Conservation (phyloP, 192 early-diverging fungal genomes). For the Backusella morwellensis region DNA sequence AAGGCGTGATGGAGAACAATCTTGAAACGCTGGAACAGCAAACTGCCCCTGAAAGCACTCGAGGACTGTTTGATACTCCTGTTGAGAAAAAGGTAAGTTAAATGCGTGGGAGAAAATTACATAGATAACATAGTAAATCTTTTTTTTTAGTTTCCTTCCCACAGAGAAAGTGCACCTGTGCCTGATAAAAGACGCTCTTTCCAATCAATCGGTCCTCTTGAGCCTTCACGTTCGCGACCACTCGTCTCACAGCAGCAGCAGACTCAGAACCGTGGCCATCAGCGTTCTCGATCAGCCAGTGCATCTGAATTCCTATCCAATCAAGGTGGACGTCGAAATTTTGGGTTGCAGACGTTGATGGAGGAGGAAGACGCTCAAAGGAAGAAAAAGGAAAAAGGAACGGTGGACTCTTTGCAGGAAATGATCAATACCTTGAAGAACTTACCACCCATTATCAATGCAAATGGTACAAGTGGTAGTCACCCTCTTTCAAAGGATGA, state of each 20-base stretch:
- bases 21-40: conserved; percentile 35
- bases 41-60: conserved; percentile 40
- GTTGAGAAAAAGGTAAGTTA: conserved; percentile 12
- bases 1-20: not conserved
- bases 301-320: conserved; percentile 21
- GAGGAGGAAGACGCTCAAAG: conserved; percentile 24
- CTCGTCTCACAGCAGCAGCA: not conserved
- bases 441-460: conserved; percentile 36
- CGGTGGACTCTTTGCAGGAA: conserved; percentile 47
- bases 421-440: conserved; percentile 51
- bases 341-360: conserved; percentile 22
- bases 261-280: conserved; percentile 18
- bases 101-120: not conserved
- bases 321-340: conserved; percentile 9
- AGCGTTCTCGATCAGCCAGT: conserved; percentile 34
- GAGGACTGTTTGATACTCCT: conserved; percentile 39
- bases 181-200: conserved; percentile 10
- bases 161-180: conserved; percentile 14
- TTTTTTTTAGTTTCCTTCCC: conserved; percentile 14
- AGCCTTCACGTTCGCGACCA: conserved; percentile 3
- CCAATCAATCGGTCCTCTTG: not conserved
- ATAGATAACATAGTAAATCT: not conserved
- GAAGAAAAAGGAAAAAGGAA: conserved; percentile 37
- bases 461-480: not conserved
- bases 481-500: conserved; percentile 1